Evolutionary conservation across 108 stramenopile species (phyloP), one percentile per base, ranked within the genome.

Genomic region (Aurantiochytrium sp.): DNA sequence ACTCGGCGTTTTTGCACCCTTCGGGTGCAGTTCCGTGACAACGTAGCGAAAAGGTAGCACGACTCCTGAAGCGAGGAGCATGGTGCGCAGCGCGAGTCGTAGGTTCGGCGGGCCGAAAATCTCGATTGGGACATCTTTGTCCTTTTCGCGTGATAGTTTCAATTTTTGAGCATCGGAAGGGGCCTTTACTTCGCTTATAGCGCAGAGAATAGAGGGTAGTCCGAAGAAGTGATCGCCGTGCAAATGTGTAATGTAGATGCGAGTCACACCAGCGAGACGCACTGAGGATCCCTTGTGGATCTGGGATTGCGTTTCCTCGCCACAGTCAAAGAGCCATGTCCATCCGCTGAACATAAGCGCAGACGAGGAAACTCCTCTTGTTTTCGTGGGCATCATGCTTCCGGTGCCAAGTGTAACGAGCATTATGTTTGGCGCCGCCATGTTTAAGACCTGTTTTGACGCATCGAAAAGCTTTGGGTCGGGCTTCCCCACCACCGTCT

Each of bases 211-310:
- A 21, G 58, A 64, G 5, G 90, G 88, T 42, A 90, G 59, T 5
- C 90, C 90, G 45, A 69, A 90, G 29, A 88, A 43, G 72, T 90
- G 90, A 89, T 90, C 90, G 19, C 90, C 90, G 44, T 90, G 90
- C 35, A 58, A 10, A 87, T 90, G 90, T 5, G 90, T 90, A 10
- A 90, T 87, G 72, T 72, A 90, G 19, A 90, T 90, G 29, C 72
- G 60, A 18, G 29, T 18, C 5, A 90, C 35, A 0, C 8, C 5
- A 12, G 88, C 60, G 1, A 60, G 5, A 14, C 87, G 51, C 44
- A 90, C 83, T 21, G 12, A 12, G 19, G 55, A 43, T 6, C 83
- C 10, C 58, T 35, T 53, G 49, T 0, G 42, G 19, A 90, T 25
- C 35, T 87, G 88, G 10, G 60, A 6, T 44, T 90, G 90, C n/a